phyloP scores from a whole-genome alignment of 2,329 filamentous ascomycete genomes.

The Phialophora expanda region DNA sequence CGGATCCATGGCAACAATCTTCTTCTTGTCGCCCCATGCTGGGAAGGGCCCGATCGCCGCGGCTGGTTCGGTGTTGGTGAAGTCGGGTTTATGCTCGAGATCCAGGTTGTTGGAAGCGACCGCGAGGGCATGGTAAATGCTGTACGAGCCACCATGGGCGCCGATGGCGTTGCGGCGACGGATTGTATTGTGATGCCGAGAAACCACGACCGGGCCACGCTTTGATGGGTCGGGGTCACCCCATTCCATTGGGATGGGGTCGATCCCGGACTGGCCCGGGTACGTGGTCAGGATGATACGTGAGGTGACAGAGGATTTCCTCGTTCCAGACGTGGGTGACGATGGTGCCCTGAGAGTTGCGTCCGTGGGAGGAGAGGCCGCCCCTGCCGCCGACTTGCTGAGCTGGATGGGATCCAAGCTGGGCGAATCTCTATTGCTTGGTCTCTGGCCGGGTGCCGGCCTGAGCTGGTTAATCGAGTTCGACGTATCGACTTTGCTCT shows the following conservation, averaged over 20 bases:
- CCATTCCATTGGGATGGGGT: conserved; percentile 88
- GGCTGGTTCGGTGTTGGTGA: conserved; percentile 90
- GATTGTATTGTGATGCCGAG: conserved; percentile 74
- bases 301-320: conserved; percentile 48
- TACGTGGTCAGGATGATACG: conserved; percentile 81
- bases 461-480: conserved; percentile 60
- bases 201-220: conserved; percentile 88
- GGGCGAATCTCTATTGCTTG: conserved; percentile 32
- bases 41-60: conserved; percentile 85
- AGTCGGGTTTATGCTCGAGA: conserved; percentile 76
- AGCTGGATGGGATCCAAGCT: conserved; percentile 37
- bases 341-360: conserved; percentile 26
- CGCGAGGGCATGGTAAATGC: conserved; percentile 91
- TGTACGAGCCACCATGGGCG: conserved; percentile 87
- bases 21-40: conserved; percentile 86
- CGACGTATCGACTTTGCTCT: conserved; percentile 65
- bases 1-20: conserved; percentile 98
- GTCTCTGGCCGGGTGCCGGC: conserved; percentile 12
- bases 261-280: conserved; percentile 90
- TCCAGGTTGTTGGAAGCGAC: conserved; percentile 89
- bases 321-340: conserved; percentile 31
- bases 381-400: conserved; percentile 30
- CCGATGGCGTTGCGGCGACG: conserved; percentile 76
- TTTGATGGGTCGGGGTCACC: conserved; percentile 74
- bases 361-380: conserved; percentile 28